Conservation (phyloP, 2,329 filamentous ascomycete species). For the Mollisia scopiformis region DNA sequence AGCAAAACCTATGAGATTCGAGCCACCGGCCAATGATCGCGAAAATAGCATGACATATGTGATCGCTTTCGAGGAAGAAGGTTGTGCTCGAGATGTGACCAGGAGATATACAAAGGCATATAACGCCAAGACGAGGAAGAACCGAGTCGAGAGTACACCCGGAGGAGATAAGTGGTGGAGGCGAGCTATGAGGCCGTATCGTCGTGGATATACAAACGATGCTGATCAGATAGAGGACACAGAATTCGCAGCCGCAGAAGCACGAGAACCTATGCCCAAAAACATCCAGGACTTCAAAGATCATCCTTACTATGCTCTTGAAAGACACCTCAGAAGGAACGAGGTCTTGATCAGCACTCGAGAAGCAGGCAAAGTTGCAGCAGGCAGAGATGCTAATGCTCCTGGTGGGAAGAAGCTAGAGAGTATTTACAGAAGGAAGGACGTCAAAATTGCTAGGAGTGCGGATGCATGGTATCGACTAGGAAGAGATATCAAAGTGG, state of each 20-base stretch:
- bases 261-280: constrained; percentile 80
- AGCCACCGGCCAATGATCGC: constrained; percentile 79
- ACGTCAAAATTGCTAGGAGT: constrained; percentile 78
- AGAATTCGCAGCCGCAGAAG: constrained; percentile 71
- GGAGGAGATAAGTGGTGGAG: constrained; percentile 57
- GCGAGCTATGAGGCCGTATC: constrained; percentile 52
- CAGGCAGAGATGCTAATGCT: constrained; percentile 54
- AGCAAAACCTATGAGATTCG: constrained; percentile 74
- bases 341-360: constrained; percentile 76
- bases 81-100: constrained; percentile 81
- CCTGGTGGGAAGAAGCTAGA: constrained; percentile 56
- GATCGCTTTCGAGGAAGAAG: constrained; percentile 82
- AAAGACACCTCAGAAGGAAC: constrained; percentile 80
- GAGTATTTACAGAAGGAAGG: constrained; percentile 77
- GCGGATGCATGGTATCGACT: constrained; percentile 90
- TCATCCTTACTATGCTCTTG: constrained; percentile 82
- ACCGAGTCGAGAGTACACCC: constrained; percentile 71
- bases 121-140: constrained; percentile 84
- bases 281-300: constrained; percentile 87
- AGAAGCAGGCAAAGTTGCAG: constrained; percentile 76
- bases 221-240: constrained; percentile 84
- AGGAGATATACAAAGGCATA: constrained; percentile 84
- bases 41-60: constrained; percentile 83
- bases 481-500: constrained; percentile 76
- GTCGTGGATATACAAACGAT: constrained; percentile 51